Conservation (phyloP, 192 early-diverging fungal species). For the Coemansia sp. region DNA sequence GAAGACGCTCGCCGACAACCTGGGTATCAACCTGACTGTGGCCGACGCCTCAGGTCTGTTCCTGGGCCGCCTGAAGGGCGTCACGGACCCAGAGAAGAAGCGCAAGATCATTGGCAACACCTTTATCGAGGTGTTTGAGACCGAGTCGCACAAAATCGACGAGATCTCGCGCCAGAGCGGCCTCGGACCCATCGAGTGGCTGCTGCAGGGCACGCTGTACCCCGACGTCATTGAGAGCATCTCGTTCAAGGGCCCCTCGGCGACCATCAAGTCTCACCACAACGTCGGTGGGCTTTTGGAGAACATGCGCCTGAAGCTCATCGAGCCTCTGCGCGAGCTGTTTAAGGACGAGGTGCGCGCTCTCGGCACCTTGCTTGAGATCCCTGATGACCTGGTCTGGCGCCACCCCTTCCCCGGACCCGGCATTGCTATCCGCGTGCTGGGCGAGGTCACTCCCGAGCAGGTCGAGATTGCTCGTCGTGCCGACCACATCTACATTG, state of each 20-base stretch:
- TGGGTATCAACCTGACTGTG: constrained; percentile 95
- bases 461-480: constrained; percentile 94
- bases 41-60: constrained; percentile 85
- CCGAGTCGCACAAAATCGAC: constrained; percentile 87
- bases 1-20: constrained; percentile 77
- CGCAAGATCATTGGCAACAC: constrained; percentile 99
- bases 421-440: constrained; percentile 95
- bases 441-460: constrained; percentile 90
- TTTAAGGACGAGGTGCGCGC: constrained; percentile 99
- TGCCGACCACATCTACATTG: constrained; percentile 97
- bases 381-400: constrained; percentile 95
- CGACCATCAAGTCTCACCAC: constrained; percentile 99
- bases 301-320: constrained; percentile 96
- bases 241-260: constrained; percentile 98
- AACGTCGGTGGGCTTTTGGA: constrained; percentile 96
- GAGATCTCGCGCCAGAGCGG: constrained; percentile 66
- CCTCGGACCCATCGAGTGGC: constrained; percentile 82
- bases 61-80: constrained; percentile 79
- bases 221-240: constrained; percentile 99
- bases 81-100: constrained; percentile 95
- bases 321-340: constrained; percentile 96
- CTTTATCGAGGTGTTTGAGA: constrained; percentile 97
- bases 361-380: constrained; percentile 83
- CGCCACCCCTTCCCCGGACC: constrained; percentile 99
- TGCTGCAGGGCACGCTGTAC: constrained; percentile 96